Conservation (phyloP, 345 rosid species). For the Eutrema yunnanense region DNA sequence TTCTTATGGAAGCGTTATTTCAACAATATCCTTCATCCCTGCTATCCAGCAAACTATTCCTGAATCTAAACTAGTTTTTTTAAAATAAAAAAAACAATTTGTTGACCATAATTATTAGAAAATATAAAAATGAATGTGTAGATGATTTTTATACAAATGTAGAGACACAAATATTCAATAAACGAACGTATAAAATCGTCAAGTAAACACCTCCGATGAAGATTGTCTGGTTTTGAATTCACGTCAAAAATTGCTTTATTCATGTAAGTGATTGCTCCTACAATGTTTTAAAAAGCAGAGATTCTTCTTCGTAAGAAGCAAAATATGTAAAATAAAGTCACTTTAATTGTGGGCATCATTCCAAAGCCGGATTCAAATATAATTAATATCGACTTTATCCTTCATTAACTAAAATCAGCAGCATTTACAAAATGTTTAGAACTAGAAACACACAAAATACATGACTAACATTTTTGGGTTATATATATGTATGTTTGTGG, state of each 20-base stretch:
- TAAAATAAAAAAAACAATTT: too few relatives aligned
- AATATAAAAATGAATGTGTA: background rate
- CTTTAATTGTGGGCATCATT: conserved; percentile 14
- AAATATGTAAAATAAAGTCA: background rate
- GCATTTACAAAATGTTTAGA: background rate
- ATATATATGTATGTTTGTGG: background rate
- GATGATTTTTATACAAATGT: background rate
- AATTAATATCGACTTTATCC: background rate
- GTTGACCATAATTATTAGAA: background rate
- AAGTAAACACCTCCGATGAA: background rate
- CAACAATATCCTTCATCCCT: too few relatives aligned
- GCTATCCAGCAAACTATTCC: too few relatives aligned
- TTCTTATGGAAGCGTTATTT: too few relatives aligned
- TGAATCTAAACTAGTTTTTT: too few relatives aligned
- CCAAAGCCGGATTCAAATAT: conserved; percentile 5
- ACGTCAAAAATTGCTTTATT: conserved; percentile 19
- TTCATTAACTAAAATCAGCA: background rate
- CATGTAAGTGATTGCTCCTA: conserved; percentile 6
- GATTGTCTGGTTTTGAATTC: conserved; percentile 19
- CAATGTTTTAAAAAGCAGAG: conserved; percentile 9
- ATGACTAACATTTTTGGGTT: background rate
- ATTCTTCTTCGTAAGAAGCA: conserved; percentile 25
- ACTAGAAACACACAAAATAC: background rate
- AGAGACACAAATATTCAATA: background rate
- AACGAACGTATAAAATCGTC: background rate